These are phyloP conservation scores for Leccinum pellstonianum DNA, from an alignment of 768 basidiomycete genomes.

Conservation along the genomic window DNA sequence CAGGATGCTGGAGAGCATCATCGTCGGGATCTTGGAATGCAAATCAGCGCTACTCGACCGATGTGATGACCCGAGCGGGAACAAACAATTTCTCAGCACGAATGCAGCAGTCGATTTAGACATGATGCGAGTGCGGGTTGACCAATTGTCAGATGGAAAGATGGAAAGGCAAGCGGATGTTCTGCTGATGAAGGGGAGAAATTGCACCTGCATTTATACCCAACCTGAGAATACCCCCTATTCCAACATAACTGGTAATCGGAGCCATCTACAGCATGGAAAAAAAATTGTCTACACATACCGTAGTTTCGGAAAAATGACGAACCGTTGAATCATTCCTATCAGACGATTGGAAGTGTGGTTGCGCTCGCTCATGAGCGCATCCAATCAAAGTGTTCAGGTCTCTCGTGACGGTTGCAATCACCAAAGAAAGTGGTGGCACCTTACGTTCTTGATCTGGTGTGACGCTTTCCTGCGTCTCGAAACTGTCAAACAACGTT, in stretches of 20 bases:
- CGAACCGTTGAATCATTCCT: background rate
- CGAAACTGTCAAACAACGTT: too few species aligned
- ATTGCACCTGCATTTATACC: background rate
- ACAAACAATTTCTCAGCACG: background rate
- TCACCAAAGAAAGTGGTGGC: background rate
- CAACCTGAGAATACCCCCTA: background rate
- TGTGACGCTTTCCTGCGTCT: background rate
- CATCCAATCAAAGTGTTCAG: background rate
- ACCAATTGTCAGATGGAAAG: background rate
- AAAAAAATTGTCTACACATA: background rate
- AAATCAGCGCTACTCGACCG: background rate
- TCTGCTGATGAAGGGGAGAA: background rate
- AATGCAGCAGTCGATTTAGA: background rate
- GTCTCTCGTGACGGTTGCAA: background rate
- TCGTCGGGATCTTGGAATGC: background rate
- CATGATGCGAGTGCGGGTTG: background rate
- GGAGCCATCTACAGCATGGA: too few species aligned
- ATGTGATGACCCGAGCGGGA: background rate
- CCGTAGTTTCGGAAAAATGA: background rate
- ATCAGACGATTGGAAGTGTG: background rate
- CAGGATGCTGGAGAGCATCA: background rate
- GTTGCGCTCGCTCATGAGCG: background rate
- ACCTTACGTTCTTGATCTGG: background rate
- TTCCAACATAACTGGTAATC: background rate
- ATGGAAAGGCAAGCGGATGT: background rate